Evolutionary conservation across 257 asterid species (phyloP), one percentile per base, ranked within the genome.

Genomic region (Nicotiana noctiflora): DNA sequence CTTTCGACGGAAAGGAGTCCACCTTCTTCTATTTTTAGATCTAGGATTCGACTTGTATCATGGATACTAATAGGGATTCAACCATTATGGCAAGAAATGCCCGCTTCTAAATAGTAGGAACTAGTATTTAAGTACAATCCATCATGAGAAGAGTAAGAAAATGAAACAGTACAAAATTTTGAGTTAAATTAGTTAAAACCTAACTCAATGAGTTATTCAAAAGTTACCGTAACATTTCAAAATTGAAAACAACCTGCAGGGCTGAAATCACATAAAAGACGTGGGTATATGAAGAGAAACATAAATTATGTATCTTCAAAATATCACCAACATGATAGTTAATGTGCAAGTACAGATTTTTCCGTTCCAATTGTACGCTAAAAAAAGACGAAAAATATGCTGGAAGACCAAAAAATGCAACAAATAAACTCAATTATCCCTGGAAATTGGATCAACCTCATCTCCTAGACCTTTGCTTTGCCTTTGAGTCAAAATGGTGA

Each of bases 401-500:
- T 15, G n/a, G 21, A 72, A 72, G 4, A 72, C 37, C 10, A 2
- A 46, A 21, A 62, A 21, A 6, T 23, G 49, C 78, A 72, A 72
- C 21, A 21, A 72, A 8, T 72, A 14, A 72, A 23, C 77, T 57
- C 57, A 56, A 40, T 19, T 40, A 37, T 77, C 81, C 81, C 55
- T 57, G 70, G 81, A 25, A 8, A 77, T 34, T 12, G 37, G 81
- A 77, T 63, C 34, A 25, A 25, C 44, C 81, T 87, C 80, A 88
- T 84, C 85, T 86, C 74, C 89, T 83, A 56, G 89, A 80, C 77
- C 90, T 87, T 61, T 86, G 90, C 88, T 88, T 94, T 1, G 97
- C 40, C 84, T 91, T 96, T 5, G 98, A 89, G 91, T 90, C 97
- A 31, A 94, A 96, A 87, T 96, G 98, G 80, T 96, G 99, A 70